Base-by-base conservation (phyloP, 1,139 yeast genomes). In the Wickerhamomyces sp. region DNA sequence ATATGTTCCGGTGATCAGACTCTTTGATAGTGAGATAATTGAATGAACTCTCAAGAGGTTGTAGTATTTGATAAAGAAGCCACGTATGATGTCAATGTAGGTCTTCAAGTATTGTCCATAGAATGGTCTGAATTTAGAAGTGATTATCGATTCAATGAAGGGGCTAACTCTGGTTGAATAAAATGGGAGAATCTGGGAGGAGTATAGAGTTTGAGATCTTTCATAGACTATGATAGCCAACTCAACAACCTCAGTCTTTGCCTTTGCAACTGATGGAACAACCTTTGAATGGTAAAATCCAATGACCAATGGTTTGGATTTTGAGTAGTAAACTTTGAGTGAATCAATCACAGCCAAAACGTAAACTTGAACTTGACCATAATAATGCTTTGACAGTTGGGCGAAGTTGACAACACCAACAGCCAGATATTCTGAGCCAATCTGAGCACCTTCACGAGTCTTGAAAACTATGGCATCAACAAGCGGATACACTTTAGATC, bases 11-110 rank as follows among this genome's bases (percentile, higher is more conserved):
- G 47, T 31, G 15, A 48, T 31, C 34, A 47, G 34, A 6, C 36
- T 27, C 46, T 51, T 52, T 6, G 58, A 50, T 7, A 50, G 29
- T 9, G 32, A 32, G 15, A 55, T 30, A 8, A 54, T 51, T 31
- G 49, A 47, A 14, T 55, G 40, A 13, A 58, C 40, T 43, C 48
- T 51, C 18, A 56, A 40, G 11, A 54, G 26, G 6, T 36, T 42
- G 43, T 52, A 56, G 32, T 48, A 52, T 37, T 54, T 55, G 27
- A 7, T 6, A 15, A 31, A 34, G 9, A 44, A 41, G n/a, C 14
- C 27, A 8, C 10, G 11, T 10, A 42, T 32, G 2, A 18, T 1
- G 14, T 45, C 44, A 18, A 50, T 41, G 33, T 48, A 34, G 4
- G 23, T 15, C 44, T 51, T 42, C 4, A 44, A 18, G 30, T 49